phyloP scores from a whole-genome alignment of 768 basidiomycete genomes.

The Trametes cingulata region DNA sequence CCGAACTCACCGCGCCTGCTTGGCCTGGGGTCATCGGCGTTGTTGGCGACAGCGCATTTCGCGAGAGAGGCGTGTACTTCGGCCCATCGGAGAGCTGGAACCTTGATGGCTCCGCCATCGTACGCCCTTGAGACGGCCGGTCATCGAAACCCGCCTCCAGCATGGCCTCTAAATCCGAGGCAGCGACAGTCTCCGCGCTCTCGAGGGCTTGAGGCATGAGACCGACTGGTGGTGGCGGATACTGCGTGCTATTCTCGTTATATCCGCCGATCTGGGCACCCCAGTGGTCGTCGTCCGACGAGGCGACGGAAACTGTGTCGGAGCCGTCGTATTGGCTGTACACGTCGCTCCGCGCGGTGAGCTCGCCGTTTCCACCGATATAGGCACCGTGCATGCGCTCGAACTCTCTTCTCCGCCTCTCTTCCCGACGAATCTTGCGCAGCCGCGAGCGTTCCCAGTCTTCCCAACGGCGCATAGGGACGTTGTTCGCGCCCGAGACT shows the following conservation, averaged over 20 bases:
- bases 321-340: conserved; percentile 69
- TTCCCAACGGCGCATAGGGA: conserved; percentile 98
- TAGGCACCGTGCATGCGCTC: conserved; percentile 76
- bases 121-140: conserved; percentile 43
- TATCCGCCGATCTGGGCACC: conserved; percentile 93
- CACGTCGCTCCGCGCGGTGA: conserved; percentile 55
- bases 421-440: conserved; percentile 87
- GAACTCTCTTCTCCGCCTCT: conserved; percentile 76
- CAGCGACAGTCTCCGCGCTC: conserved; percentile 53
- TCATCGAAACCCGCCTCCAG: conserved; percentile 90
- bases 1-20: conserved; percentile 39
- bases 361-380: conserved; percentile 64
- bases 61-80: conserved; percentile 58
- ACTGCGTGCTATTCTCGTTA: conserved; percentile 79
- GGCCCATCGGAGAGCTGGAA: conserved; percentile 64
- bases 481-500: conserved; percentile 51
- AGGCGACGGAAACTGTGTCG: conserved; percentile 77
- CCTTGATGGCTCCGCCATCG: conserved; percentile 46
- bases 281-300: conserved; percentile 96
- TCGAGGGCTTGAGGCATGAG: conserved; percentile 46
- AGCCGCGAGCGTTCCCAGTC: conserved; percentile 98
- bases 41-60: conserved; percentile 33
- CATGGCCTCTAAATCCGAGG: conserved; percentile 87
- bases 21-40: conserved; percentile 34
- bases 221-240: conserved; percentile 84